phyloP scores from a whole-genome alignment of 805 yeast species.

The Saturnispora ahearnii region DNA sequence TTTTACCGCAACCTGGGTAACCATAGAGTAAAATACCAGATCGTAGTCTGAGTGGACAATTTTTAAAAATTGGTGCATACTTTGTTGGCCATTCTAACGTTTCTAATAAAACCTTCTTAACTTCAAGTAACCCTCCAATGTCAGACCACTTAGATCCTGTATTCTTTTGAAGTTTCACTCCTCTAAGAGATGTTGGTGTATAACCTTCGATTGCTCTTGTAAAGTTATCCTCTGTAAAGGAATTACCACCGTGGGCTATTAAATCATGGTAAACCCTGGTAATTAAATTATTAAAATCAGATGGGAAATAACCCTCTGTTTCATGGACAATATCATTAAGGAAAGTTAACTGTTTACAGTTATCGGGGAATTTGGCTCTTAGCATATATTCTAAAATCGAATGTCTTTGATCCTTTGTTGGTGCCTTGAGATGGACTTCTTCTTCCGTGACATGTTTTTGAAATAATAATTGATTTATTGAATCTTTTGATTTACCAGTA shows the following conservation, averaged over 20 bases:
- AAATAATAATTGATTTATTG: constrained; percentile 50
- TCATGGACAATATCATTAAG: constrained; percentile 49
- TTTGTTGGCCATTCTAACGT: constrained; percentile 97
- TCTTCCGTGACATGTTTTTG: constrained; percentile 67
- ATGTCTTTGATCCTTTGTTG: constrained; percentile 52
- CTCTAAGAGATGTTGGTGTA: constrained; percentile 74
- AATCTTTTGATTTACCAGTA: constrained; percentile 54
- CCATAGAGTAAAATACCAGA: constrained; percentile 90
- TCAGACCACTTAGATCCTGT: constrained; percentile 64
- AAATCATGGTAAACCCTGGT: constrained; percentile 60
- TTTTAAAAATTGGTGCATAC: constrained; percentile 89
- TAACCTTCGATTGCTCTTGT: constrained; percentile 54
- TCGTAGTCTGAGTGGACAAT: constrained; percentile 77
- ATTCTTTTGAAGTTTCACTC: constrained; percentile 77
- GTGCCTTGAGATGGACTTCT: constrained; percentile 51
- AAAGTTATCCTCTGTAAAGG: constrained; percentile 32
- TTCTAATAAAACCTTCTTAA: constrained; percentile 68
- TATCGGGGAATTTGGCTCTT: constrained; percentile 14
- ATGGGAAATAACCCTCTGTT: constrained; percentile 86
- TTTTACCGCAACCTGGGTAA: constrained; percentile 97
- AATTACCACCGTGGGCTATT: constrained; percentile 13
- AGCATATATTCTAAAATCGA: constrained; percentile 32
- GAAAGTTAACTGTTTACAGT: constrained; percentile 31
- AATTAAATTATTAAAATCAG: constrained; percentile 61
- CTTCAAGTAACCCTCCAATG: constrained; percentile 78